Conservation (phyloP, 2,329 filamentous ascomycete species). For the Neocatenulostroma microsporum region DNA sequence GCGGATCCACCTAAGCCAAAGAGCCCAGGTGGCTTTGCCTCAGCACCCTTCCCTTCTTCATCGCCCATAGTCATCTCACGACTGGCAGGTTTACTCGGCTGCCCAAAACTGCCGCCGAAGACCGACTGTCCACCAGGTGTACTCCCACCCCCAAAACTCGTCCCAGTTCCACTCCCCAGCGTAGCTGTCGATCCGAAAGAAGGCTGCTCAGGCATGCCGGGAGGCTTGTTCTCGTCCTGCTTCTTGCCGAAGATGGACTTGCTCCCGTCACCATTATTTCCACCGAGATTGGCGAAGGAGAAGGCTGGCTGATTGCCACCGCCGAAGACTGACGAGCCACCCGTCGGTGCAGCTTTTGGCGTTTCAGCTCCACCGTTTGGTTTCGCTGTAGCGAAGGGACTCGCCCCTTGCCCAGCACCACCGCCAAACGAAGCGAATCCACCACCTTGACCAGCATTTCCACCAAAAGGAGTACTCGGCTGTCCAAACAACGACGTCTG, state of each 20-base stretch:
- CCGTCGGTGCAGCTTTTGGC: background rate
- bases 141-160: constrained; percentile 20
- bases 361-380: background rate
- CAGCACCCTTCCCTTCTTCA: constrained; percentile 3
- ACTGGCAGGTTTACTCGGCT: constrained; percentile 12
- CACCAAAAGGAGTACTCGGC: constrained; percentile 13
- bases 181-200: constrained; percentile 21
- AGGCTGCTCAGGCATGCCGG: constrained; percentile 8
- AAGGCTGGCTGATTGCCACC: constrained; percentile 4
- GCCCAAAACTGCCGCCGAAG: constrained; percentile 21
- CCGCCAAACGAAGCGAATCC: background rate
- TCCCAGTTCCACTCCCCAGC: constrained; percentile 13
- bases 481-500: constrained; percentile 8
- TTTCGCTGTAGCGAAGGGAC: no score
- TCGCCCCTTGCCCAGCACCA: no score
- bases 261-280: constrained; percentile 8
- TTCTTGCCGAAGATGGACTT: constrained; percentile 2
- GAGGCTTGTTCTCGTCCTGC: constrained; percentile 6
- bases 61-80: constrained; percentile 4
- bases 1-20: background rate
- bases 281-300: constrained; percentile 10
- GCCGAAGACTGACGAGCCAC: background rate
- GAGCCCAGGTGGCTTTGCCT: background rate
- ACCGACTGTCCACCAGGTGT: constrained; percentile 7
- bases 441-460: constrained; percentile 9